Evolutionary conservation across 1,284 basidiomycete species (phyloP), one percentile per base, ranked within the genome.

Genomic region (Pascua sp.): DNA sequence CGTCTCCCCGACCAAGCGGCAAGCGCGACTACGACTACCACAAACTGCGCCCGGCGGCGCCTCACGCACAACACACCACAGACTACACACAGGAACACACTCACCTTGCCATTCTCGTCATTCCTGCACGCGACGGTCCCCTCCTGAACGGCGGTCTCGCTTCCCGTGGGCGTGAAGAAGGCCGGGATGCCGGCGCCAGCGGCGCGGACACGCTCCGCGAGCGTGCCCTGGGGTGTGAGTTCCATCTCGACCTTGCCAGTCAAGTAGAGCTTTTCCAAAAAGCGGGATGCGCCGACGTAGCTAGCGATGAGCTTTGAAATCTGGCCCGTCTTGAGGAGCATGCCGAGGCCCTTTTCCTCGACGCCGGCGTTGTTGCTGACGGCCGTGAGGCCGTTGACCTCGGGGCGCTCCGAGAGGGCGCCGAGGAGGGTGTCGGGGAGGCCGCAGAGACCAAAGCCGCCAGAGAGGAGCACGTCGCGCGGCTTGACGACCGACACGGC

Each of bases 171-270:
- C 1, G 91, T 97, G 78, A 83, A 97, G 81, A 97, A 95, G 8
- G 89, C 93, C 5, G 93, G 93, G 61, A 95, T 92, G 53, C 93
- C 93, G 16, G 91, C 90, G 4, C 90, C 93, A 55, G 91, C 90
- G 5, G 93, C 90, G 36, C 93, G 85, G 59, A 94, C 82, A 57
- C 91, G 86, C 71, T 95, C 94, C 13, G 88, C 87, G 32, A 97
- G 83, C 11, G 90, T 93, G 8, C 86, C 77, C 58, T 78, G 77
- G 10, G 77, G 78, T 3, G 71, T 89, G 36, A 95, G 85, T 70
- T 95, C 91, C 49, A 95, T 78, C 4, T 87, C 86, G 61, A 94
- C 86, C 64, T 87, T 78, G 54, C 91, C 91, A 18, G 83, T 81
- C 47, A 94, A 83, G 76, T 91, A 94, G 59, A 87, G 79, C 16